Evolutionary conservation across 306 rosid genomes (phyloP), one percentile per base, ranked within the genome.

Genomic region (Argentina anserina): DNA sequence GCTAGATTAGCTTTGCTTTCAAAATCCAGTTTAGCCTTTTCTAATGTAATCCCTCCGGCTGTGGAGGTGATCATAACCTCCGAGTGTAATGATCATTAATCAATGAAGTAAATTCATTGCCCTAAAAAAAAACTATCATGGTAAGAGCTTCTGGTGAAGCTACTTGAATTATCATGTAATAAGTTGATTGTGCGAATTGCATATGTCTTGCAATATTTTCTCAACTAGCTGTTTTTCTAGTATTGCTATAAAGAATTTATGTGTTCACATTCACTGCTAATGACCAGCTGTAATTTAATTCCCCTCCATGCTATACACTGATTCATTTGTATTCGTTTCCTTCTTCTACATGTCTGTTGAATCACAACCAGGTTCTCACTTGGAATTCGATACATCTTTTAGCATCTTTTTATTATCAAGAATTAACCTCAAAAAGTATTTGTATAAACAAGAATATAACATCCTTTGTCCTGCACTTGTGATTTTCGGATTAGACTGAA

Each of bases 111-210:
- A n/a, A n/a, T n/a, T n/a, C n/a, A n/a, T n/a, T n/a, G n/a, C n/a
- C n/a, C n/a, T n/a, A n/a, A n/a, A n/a, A n/a, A n/a, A n/a, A 71
- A 94, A 94, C 76, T 91, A 91, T 85, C 99, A 94, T 25, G 99
- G 99, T 94, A 78, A 85, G 92, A 67, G 68, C 65, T 64, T 55
- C 61, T 56, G 49, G 71, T 55, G 45, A 49, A 31, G 69, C 55
- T 72, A 64, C 29, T 47, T 50, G 7, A 52, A 31, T 7, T 13
- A 47, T 75, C 61, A 56, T 53, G 20, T 77, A 65, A 65, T 45
- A 20, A 59, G 65, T 39, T 70, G 67, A 33, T 39, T 52, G 60
- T 67, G 71, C 25, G 56, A 39, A 34, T 43, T 53, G 46, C 52
- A 37, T 23, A 3, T 56, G 23, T 21, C 65, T n/a, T 37, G 49